Evolutionary conservation across 306 rosid species (phyloP).

Genomic region (Hippophae rhamnoides): DNA sequence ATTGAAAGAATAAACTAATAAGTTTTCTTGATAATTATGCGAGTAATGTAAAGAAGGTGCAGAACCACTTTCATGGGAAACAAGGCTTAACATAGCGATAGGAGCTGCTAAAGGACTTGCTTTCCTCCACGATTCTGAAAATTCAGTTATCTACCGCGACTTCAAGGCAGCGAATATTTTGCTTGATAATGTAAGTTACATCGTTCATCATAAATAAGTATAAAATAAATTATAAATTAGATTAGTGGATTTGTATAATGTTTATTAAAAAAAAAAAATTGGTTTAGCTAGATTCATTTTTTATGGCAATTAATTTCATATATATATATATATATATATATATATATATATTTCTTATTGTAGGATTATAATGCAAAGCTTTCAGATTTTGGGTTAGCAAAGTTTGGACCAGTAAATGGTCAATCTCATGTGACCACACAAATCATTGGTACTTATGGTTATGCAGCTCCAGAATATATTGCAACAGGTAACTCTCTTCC

Average conservation of each 20-base stretch:
- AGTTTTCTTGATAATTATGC: too few relatives aligned
- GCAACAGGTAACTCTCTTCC: conserved; percentile 43
- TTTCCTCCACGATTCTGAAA: conserved; percentile 54
- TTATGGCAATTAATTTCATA: too few relatives aligned
- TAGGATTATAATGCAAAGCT: conserved; percentile 62
- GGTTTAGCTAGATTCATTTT: too few relatives aligned
- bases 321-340: too few relatives aligned
- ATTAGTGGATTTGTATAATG: too few relatives aligned
- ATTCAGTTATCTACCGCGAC: conserved; percentile 68
- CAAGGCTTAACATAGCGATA: conserved; percentile 58
- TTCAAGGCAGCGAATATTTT: conserved; percentile 81
- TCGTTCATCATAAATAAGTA: too few relatives aligned
- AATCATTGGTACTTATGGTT: conserved; percentile 71
- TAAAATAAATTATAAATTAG: too few relatives aligned
- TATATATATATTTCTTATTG: not conserved
- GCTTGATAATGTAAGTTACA: conserved; percentile 41
- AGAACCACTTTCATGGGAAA: conserved; percentile 62
- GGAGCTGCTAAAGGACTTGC: conserved; percentile 76
- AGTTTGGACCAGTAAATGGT: conserved; percentile 60
- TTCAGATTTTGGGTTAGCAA: conserved; percentile 84
- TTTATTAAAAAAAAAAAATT: too few relatives aligned
- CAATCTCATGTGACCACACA: conserved; percentile 60
- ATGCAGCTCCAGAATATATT: conserved; percentile 78
- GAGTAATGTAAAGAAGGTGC: conserved; percentile 29
- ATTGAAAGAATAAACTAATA: too few relatives aligned